Evolutionary conservation across 2,329 filamentous ascomycete genomes (phyloP), one percentile per base, ranked within the genome.

Genomic region (Pseudofabraea citricarpa): DNA sequence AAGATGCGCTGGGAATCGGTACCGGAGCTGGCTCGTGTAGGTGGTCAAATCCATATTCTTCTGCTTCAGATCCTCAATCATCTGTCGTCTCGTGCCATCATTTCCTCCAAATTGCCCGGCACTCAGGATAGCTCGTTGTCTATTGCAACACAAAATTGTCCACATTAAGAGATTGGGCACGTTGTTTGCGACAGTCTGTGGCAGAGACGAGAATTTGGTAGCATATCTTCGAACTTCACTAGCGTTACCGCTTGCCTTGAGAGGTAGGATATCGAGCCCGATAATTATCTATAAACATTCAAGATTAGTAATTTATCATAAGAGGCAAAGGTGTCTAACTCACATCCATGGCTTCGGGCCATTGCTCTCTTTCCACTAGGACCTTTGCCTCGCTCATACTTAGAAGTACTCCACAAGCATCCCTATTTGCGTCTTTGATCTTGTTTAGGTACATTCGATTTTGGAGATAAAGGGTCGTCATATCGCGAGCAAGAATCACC

Each of bases 101-200:
- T 85, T 84, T 50, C 79, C 84, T 54, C 85, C 89, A 64, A 85
- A 96, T 55, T 84, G 78, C 21, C 83, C 82, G 46, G 73, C 76
- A 44, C 77, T 75, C 36, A 94, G 74, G 48, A 82, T 72, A 55
- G 86, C 83, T 49, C 87, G 79, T 65, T 95, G 85, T 44, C 82
- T 78, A 39, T 85, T 83, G 65, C 90, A 94, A 68, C 87, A 90
- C 32, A 85, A 77, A 53, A 98, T 88, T 39, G 89, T 89, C 93
- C 93, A 97, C 70, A 95, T 85, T 50, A 98, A 77, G 49, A 97
- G 74, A 64, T 91, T 89, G 15, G 91, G 91, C 56, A 96, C 83
- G 58, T 93, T 95, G 61, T 88, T 83, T 3, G 90, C 85, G 31
- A 98, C 86, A 6, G 90, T 80, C 53, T 88, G 81, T 4, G 89